Evolutionary conservation across 441 rosid genomes (phyloP), one percentile per base, ranked within the genome.

Genomic region (Dalechampia spathulata): DNA sequence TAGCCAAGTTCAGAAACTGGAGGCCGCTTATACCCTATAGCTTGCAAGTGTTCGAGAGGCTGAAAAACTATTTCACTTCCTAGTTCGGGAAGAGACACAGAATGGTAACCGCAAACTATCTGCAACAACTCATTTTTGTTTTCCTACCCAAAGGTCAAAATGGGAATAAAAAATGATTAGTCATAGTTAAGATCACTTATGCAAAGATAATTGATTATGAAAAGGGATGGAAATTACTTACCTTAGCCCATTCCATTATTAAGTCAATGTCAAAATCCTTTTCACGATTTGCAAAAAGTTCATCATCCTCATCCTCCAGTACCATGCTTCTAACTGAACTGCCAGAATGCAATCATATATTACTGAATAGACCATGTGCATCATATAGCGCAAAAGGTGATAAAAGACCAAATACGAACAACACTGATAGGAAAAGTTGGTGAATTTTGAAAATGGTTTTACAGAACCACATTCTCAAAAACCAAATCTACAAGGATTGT

Each of bases 161-260:
- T 43, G 64, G 49, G 66, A 38, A 61, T 61, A 50, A 23, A 20
- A 40, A 41, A 55, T 20, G 20, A 67, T 67, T 63, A 64, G 62
- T 25, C 23, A 39, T 28, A 58, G 52, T 37, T 46, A 30, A 30
- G 34, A 48, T 55, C 52, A 60, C 25, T 8, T 34, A 21, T 38
- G 49, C 11, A 48, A 60, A 47, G n/a, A n/a, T n/a, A n/a, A n/a
- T n/a, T n/a, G n/a, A n/a, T n/a, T n/a, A n/a, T n/a, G n/a, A n/a
- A n/a, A n/a, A n/a, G n/a, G n/a, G n/a, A n/a, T n/a, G n/a, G n/a
- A n/a, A n/a, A n/a, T n/a, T n/a, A 80, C 92, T 69, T 61, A 93
- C 99, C 88, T 73, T 85, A 43, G 97, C 99, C 97, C 99, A 93
- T 63, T 83, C 95, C 80, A 83, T 72, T 60, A 93, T 76, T 21